Base-by-base conservation (phyloP, 1,139 yeast genomes). In the Lodderomyces margitis region DNA sequence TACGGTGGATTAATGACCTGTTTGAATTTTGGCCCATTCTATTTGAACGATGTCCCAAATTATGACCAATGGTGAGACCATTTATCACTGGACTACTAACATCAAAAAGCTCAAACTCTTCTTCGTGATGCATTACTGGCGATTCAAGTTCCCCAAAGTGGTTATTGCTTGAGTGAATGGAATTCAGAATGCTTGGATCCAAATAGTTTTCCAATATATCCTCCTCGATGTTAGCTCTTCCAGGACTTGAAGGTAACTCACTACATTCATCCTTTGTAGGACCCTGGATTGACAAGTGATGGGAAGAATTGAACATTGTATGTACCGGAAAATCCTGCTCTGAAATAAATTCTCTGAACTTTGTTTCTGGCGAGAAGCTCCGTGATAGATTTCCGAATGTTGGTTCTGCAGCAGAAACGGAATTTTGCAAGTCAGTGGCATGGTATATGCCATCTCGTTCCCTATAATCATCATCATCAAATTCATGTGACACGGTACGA, bases 121-220 rank as follows among this genome's bases (percentile, higher is more conserved):
- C 21, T 14, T 27, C 16, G 8, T 20, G 19, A 6, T 14, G 21
- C n/a, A 20, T 21, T 9, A 16, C 6, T 21, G 36, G 19, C 7
- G 24, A 39, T 5, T 28, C 16, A 15, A 28, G 32, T 5, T 15
- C 32, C 3, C 15, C 16, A 25, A 3, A 5, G 30, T 6, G 5
- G 10, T 8, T 21, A 17, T 30, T 14, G 35, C 20, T 21, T 3
- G 36, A 34, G 8, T 34, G 37, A 14, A 23, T 16, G 12, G 37
- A 21, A 16, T 23, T 12, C 25, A 23, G 28, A 7, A 11, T 23
- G 20, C 37, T 34, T 2, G 45, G 41, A 14, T 37, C 69, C 30
- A 68, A 45, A 47, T 68, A 68, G 41, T 60, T 64, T 37, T 69
- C 74, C 12, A 68, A 51, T 6, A 66, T 57, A 39, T 66, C 70